Conservation (phyloP, 2,329 filamentous ascomycete genomes). For the Arthrobotrys megalospora region DNA sequence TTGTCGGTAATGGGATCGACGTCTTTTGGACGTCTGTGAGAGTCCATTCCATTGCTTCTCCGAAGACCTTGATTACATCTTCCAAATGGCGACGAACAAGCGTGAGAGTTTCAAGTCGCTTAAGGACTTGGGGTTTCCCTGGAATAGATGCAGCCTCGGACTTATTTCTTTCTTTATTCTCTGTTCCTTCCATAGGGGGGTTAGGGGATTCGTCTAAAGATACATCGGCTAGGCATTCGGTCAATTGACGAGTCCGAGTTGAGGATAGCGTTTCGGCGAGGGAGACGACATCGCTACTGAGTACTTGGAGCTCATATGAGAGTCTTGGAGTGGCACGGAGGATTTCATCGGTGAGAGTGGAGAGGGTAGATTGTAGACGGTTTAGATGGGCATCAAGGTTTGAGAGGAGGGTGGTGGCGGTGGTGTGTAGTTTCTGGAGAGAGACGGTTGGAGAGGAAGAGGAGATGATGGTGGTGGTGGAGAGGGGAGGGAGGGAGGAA, state of each 20-base stretch:
- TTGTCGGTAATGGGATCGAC: constrained; percentile 42
- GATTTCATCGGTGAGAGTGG: constrained; percentile 94
- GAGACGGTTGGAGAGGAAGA: constrained; percentile 64
- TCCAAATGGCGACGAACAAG: constrained; percentile 88
- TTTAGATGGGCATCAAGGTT: constrained; percentile 91
- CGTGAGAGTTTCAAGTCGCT: constrained; percentile 84
- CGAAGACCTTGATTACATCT: constrained; percentile 89
- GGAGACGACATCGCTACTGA: constrained; percentile 63
- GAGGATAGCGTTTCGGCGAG: constrained; percentile 61
- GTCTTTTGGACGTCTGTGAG: constrained; percentile 60
- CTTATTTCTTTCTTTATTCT: constrained; percentile 5
- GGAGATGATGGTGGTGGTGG: constrained; percentile 69
- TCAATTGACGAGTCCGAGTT: constrained; percentile 43
- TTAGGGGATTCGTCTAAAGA: constrained; percentile 36
- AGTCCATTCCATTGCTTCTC: constrained; percentile 95
- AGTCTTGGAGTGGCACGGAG: constrained; percentile 87
- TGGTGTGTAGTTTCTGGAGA: constrained; percentile 77
- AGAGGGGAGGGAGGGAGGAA: constrained; percentile 79
- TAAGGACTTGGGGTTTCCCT: constrained; percentile 65
- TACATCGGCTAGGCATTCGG: constrained; percentile 50
- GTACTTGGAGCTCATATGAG: constrained; percentile 78
- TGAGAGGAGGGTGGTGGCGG: constrained; percentile 86
- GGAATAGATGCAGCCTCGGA: constrained; percentile 1
- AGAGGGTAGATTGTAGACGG: constrained; percentile 83
- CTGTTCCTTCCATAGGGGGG: not conserved